Conservation (phyloP, 805 yeast species). For the Nakazawaea anatomiae region DNA sequence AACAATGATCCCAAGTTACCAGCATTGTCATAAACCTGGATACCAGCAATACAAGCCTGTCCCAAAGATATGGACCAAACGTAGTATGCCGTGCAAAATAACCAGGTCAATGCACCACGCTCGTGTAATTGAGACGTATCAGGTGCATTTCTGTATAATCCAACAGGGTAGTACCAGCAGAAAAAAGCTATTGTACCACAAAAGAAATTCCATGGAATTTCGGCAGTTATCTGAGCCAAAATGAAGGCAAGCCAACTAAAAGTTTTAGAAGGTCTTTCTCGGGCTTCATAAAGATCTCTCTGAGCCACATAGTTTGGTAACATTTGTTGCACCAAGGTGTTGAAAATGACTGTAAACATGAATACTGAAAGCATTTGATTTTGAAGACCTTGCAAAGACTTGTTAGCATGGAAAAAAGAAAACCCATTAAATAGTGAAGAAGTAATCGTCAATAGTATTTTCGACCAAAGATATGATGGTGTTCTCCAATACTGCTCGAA, state of each 20-base stretch:
- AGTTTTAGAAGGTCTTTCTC: slow-evolving; percentile 67
- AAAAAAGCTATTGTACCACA: slow-evolving; percentile 36
- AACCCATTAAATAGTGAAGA: slow-evolving; percentile 47
- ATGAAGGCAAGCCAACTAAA: slow-evolving; percentile 65
- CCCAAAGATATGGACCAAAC: too few species aligned
- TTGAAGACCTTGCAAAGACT: slow-evolving; percentile 47
- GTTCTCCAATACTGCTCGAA: slow-evolving; percentile 40
- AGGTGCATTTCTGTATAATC: slow-evolving; percentile 31
- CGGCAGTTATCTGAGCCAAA: slow-evolving; percentile 47
- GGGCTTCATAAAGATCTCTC: slow-evolving; percentile 60
- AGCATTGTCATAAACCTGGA: too few species aligned
- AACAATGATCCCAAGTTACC: slow-evolving; percentile 31
- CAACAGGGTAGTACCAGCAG: slow-evolving; percentile 30
- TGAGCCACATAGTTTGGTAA: slow-evolving; percentile 52
- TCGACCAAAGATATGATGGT: slow-evolving; percentile 41
- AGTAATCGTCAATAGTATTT: slow-evolving; percentile 35
- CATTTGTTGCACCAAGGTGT: slow-evolving; percentile 56
- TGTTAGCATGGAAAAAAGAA: slow-evolving; percentile 53
- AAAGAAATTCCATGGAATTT: slow-evolving; percentile 40
- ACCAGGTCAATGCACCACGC: too few species aligned
- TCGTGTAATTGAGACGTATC: too few species aligned
- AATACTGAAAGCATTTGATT: slow-evolving; percentile 56
- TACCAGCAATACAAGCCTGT: too few species aligned
- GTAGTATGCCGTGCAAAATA: too few species aligned
- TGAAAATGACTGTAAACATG: slow-evolving; percentile 48